phyloP scores from a whole-genome alignment of 495 filamentous ascomycete species.

The Schizothecium vesticola region DNA sequence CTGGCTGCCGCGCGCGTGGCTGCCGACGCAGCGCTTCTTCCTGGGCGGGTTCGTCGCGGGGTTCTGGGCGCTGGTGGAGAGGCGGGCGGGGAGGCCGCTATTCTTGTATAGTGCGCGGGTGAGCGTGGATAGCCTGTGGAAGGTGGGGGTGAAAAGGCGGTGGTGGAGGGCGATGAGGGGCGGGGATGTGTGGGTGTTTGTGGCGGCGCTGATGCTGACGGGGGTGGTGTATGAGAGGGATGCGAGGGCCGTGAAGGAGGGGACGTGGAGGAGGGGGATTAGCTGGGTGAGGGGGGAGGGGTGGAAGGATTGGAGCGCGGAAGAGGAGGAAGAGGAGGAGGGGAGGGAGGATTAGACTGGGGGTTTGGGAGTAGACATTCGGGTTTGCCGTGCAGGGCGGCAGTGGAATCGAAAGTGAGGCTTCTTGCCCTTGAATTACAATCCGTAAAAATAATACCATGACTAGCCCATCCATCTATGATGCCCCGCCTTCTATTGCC shows the following conservation, averaged over 20 bases:
- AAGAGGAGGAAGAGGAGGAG: conserved; percentile 27
- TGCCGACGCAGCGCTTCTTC: conserved; percentile 83
- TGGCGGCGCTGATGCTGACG: conserved; percentile 66
- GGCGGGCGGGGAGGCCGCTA: conserved; percentile 53
- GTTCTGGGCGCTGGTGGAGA: conserved; percentile 70
- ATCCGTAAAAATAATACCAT: neutral
- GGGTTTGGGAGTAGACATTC: no score
- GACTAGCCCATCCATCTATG: neutral
- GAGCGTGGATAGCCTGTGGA: conserved; percentile 78
- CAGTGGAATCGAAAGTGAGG: no score
- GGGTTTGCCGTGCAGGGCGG: neutral
- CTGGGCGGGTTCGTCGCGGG: conserved; percentile 81
- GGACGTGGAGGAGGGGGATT: conserved; percentile 63
- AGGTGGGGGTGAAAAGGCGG: conserved; percentile 79
- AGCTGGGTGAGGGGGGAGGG: conserved; percentile 63
- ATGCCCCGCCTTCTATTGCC: neutral
- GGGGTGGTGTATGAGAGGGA: conserved; percentile 72
- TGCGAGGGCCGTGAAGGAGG: conserved; percentile 61
- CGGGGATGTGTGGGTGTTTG: conserved; percentile 80
- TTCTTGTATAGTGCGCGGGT: conserved; percentile 68
- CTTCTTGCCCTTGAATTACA: neutral
- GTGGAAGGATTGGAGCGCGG: conserved; percentile 41
- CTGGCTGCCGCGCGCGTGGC: conserved; percentile 62
- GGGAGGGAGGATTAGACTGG: neutral
- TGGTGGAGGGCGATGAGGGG: conserved; percentile 75